These are phyloP conservation scores for Fusarium sp. DNA, from an alignment of 2,329 filamentous ascomycete species.

Conservation along the genomic window DNA sequence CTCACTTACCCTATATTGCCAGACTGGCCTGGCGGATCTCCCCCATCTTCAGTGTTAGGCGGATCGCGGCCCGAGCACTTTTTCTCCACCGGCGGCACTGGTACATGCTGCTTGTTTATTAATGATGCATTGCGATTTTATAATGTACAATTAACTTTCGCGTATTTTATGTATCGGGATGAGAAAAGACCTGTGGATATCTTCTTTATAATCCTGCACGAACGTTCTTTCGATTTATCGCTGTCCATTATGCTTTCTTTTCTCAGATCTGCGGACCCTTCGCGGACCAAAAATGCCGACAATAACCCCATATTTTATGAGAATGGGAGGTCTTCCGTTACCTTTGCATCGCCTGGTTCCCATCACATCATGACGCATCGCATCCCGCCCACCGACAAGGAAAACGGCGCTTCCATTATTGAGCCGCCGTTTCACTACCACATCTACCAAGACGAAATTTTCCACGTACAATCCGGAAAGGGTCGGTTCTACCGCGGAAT, in stretches of 20 bases:
- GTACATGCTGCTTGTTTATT: too few species aligned
- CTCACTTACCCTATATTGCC: too few species aligned
- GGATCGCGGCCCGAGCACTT: too few species aligned
- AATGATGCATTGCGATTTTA: too few species aligned
- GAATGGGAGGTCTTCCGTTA: constrained; percentile 12
- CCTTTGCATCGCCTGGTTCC: constrained; percentile 6
- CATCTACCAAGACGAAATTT: constrained; percentile 22
- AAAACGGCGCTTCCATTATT: constrained; percentile 10
- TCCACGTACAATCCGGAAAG: constrained; percentile 8
- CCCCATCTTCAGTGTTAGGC: too few species aligned
- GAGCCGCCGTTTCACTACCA: constrained; percentile 19
- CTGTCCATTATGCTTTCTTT: background rate
- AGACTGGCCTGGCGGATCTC: too few species aligned
- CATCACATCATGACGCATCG: constrained; percentile 30
- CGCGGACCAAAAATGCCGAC: constrained; percentile 5
- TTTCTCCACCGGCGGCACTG: too few species aligned
- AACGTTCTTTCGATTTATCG: too few species aligned
- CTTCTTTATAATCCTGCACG: too few species aligned
- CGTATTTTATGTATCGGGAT: too few species aligned
- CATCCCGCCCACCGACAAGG: constrained; percentile 6
- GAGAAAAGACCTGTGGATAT: too few species aligned
- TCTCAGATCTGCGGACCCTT: constrained; percentile 1
- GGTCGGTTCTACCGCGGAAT: constrained; percentile 15
- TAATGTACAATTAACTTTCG: too few species aligned
- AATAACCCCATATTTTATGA: constrained; percentile 15